Evolutionary conservation across 441 rosid species (phyloP).

Genomic region (Gossypium davidsonii): DNA sequence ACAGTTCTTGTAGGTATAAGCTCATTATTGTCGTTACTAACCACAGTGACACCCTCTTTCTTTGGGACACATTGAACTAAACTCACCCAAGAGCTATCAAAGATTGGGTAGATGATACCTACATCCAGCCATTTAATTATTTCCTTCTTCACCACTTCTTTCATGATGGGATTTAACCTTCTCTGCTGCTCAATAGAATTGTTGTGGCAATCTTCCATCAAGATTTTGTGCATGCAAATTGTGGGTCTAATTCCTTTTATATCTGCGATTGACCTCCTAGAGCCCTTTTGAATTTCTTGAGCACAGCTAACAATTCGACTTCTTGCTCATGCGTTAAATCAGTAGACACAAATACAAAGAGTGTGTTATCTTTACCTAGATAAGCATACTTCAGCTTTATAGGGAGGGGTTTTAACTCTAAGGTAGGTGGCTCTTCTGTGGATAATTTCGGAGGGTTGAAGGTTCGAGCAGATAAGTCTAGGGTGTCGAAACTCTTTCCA

Average conservation of each 20-base stretch:
- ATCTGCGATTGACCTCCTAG: too few relatives aligned
- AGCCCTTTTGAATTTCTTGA: not conserved
- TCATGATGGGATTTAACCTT: not conserved
- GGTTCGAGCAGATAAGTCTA: not conserved
- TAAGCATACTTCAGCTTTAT: not conserved
- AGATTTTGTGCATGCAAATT: not conserved
- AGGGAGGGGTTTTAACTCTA: not conserved
- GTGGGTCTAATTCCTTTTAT: not conserved
- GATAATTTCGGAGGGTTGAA: not conserved
- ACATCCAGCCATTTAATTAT: not conserved
- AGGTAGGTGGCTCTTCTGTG: not conserved
- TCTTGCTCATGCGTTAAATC: not conserved
- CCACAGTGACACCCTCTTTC: not conserved
- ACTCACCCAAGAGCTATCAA: not conserved
- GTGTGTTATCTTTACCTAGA: not conserved
- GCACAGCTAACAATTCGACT: not conserved
- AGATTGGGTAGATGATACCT: not conserved
- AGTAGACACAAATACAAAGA: not conserved
- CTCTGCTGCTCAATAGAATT: not conserved
- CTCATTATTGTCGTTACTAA: not conserved
- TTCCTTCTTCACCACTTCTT: not conserved
- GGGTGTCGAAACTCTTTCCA: not conserved
- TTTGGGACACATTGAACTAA: not conserved
- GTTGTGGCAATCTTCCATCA: not conserved
- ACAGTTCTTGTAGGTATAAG: not conserved